These are phyloP conservation scores for Stemphylium vesicarium DNA, from an alignment of 2,329 filamentous ascomycete genomes.

Conservation along the genomic window DNA sequence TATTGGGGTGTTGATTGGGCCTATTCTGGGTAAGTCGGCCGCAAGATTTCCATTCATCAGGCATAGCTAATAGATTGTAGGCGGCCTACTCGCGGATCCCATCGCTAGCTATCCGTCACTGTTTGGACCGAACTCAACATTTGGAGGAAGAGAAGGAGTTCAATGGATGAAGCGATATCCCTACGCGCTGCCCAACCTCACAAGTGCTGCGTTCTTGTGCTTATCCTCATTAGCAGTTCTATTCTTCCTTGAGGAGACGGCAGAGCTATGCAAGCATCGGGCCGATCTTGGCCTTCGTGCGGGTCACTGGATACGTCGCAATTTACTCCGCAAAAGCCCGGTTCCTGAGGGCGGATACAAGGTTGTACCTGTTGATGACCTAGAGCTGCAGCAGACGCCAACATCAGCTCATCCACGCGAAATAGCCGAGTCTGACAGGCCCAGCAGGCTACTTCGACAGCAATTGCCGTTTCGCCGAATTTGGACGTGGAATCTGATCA, in stretches of 20 bases:
- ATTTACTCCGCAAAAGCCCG: conserved; percentile 39
- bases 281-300: conserved; percentile 51
- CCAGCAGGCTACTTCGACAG: conserved; percentile 18
- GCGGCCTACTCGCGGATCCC: conserved; percentile 73
- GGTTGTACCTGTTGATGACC: conserved; percentile 37
- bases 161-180: conserved; percentile 70
- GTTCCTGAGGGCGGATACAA: conserved; percentile 37
- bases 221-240: conserved; percentile 62
- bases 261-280: conserved; percentile 50
- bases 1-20: conserved; percentile 57
- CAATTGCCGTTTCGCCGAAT: conserved; percentile 56
- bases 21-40: conserved; percentile 40
- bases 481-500: conserved; percentile 55
- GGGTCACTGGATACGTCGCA: conserved; percentile 46
- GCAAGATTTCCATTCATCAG: not conserved
- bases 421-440: conserved; percentile 16
- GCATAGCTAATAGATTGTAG: conserved; percentile 50
- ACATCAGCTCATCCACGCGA: conserved; percentile 21
- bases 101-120: conserved; percentile 65
- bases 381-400: conserved; percentile 42
- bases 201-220: conserved; percentile 68
- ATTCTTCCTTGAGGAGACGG: conserved; percentile 69
- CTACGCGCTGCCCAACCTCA: conserved; percentile 72
- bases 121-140: conserved; percentile 65
- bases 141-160: conserved; percentile 65